These are phyloP conservation scores for Amanita pseudoporphyria DNA, from an alignment of 768 basidiomycete genomes.

Conservation along the genomic window DNA sequence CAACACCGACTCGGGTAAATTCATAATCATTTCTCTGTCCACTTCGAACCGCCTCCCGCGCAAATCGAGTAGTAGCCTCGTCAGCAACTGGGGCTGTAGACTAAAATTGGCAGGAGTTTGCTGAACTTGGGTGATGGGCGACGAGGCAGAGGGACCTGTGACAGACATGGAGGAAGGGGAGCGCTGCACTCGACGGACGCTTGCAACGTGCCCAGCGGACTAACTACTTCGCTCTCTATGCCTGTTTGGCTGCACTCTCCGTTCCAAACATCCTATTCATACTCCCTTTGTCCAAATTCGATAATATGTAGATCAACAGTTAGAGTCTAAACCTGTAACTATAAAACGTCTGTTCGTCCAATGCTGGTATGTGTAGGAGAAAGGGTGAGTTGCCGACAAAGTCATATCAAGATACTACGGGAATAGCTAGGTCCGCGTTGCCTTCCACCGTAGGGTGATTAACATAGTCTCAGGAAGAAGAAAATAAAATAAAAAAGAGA, in stretches of 20 bases:
- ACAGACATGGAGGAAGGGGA: slow-evolving; percentile 24
- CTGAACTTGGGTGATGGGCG: slow-evolving; percentile 52
- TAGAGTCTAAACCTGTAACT: background rate
- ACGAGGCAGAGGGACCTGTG: slow-evolving; percentile 25
- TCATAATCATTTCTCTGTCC: slow-evolving; percentile 97
- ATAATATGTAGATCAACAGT: too few species aligned
- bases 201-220: background rate
- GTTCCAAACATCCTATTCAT: slow-evolving; percentile 5
- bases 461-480: background rate
- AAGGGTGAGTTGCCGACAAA: background rate
- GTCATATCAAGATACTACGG: background rate
- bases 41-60: slow-evolving; percentile 88
- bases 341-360: background rate
- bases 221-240: background rate
- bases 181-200: slow-evolving; percentile 2
- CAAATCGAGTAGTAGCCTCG: slow-evolving; percentile 84
- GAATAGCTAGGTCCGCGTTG: background rate
- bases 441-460: background rate
- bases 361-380: background rate
- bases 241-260: slow-evolving; percentile 2
- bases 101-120: slow-evolving; percentile 58
- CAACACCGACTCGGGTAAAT: slow-evolving; percentile 93
- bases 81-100: slow-evolving; percentile 80
- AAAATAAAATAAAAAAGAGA: background rate
- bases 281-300: background rate